Percentiles rank a stretch among this genome's conserved stretches.
Conservation (phyloP, 2,329 filamentous ascomycete species). For the Drechslera avenae region DNA sequence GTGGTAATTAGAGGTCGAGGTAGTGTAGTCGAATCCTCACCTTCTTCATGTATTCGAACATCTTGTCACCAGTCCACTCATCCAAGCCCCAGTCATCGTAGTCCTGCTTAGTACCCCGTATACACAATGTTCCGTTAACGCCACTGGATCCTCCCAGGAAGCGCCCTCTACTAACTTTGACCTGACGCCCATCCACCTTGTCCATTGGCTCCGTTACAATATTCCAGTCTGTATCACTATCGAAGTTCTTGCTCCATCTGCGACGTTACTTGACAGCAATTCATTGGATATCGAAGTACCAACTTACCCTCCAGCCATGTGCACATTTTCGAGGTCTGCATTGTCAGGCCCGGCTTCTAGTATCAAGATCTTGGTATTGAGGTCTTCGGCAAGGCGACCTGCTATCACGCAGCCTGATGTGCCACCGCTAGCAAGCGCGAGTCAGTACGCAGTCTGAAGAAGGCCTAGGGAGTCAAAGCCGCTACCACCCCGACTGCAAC, state of each 20-base stretch:
- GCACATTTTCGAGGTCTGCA: constrained; percentile 54
- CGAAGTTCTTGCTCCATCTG: constrained; percentile 54
- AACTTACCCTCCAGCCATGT: constrained; percentile 55
- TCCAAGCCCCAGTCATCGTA: constrained; percentile 62
- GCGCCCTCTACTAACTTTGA: constrained; percentile 57
- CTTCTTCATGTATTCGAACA: constrained; percentile 63
- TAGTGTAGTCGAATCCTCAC: constrained; percentile 20
- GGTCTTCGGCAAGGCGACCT: constrained; percentile 54
- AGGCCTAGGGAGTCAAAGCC: no score
- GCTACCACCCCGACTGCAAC: fast-evolving
- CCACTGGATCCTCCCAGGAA: constrained; percentile 58
- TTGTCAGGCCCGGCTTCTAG: constrained; percentile 57
- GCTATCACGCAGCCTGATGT: constrained; percentile 58
- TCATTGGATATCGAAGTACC: background rate
- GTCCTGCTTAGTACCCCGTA: constrained; percentile 56
- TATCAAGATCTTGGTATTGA: constrained; percentile 50
- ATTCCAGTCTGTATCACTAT: constrained; percentile 59
- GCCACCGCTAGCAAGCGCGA: constrained; percentile 45
- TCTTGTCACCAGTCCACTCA: constrained; percentile 63
- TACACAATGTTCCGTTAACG: constrained; percentile 57
- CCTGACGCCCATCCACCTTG: constrained; percentile 50
- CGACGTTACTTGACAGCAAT: background rate
- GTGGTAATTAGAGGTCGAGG: fast-evolving
- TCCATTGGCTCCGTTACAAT: constrained; percentile 51
- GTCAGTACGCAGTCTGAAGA: background rate